Evolutionary conservation across 2,329 filamentous ascomycete species (phyloP), one percentile per base, ranked within the genome.

Genomic region (Fusarium tupiense): DNA sequence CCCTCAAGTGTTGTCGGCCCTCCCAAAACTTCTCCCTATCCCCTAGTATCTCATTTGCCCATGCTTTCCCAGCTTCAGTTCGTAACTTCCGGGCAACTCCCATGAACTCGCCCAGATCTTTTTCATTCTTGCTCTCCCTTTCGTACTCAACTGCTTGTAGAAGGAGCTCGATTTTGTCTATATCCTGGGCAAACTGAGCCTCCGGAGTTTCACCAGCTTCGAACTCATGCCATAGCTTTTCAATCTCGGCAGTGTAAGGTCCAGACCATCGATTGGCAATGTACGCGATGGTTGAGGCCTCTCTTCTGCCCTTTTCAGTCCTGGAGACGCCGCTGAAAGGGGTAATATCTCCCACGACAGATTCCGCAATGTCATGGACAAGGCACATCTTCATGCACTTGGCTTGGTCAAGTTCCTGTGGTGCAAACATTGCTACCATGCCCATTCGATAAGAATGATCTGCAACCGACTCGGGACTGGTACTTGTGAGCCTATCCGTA

Each of bases 401-500:
- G 33, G 88, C 85, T 53, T 98, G 88, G 81, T 98, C 93, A 78
- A 98, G 86, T 6, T 52, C 44, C 88, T 88, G 3, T 3, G 96
- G 96, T 6, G 94, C 94, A 72, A 98, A 90, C 91, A 99, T 93
- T 71, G 94, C 94, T 83, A 99, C 94, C 77, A 98, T 90, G 43
- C 95, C 94, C 96, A 99, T 99, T 83, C 96, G 94, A 85, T 98
- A 99, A 95, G 98, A 99, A 88, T 99, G 96, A 85, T 99, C 96
- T 61, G 94, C 90, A 80, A 99, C 98, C 3, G 94, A 97, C 84
- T 99, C 96, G 81, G 94, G 93, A 65, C 88, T 91, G 72, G 11
- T 40, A 41, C 31, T 24, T 53, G 52, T 64, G 14, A 67, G 65
- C 46, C 38, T 56, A 29, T 41, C 26, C n/a, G 41, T 33, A 31